phyloP scores from a whole-genome alignment of 179 eudicot genomes.

The Silene vulgaris region DNA sequence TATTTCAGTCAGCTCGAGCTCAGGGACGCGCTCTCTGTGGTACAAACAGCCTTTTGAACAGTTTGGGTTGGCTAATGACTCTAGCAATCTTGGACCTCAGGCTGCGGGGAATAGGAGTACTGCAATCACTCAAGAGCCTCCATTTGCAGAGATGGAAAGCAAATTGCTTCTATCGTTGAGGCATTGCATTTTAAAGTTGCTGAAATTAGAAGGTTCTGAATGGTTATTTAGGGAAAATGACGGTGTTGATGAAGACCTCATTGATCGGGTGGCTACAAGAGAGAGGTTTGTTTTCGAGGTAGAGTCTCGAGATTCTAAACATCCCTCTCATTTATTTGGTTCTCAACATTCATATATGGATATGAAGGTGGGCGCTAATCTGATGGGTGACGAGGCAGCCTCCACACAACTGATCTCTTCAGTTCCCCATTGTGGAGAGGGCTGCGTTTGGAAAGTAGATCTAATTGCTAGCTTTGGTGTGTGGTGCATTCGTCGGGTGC shows the following conservation, averaged over 20 bases:
- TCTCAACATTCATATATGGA: slow-evolving; percentile 37
- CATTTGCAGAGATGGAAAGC: slow-evolving; percentile 47
- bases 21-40: slow-evolving; percentile 64
- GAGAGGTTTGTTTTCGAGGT: slow-evolving; percentile 72
- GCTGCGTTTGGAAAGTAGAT: slow-evolving; percentile 76
- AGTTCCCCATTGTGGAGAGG: slow-evolving; percentile 87
- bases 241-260: slow-evolving; percentile 84
- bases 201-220: slow-evolving; percentile 90
- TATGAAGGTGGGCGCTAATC: slow-evolving; percentile 31
- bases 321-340: slow-evolving; percentile 30
- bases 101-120: slow-evolving; percentile 24
- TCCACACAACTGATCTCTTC: slow-evolving; percentile 38
- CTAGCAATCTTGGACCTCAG: slow-evolving; percentile 27
- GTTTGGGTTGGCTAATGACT: slow-evolving; percentile 68
- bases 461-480: slow-evolving; percentile 84
- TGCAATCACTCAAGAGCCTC: slow-evolving; percentile 38
- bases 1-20: slow-evolving; percentile 39
- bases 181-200: slow-evolving; percentile 60
- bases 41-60: slow-evolving; percentile 80
- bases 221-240: slow-evolving; percentile 86
- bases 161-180: slow-evolving; percentile 76
- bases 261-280: slow-evolving; percentile 72
- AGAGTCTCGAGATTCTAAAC: slow-evolving; percentile 55
- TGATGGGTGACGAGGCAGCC: slow-evolving; percentile 26
- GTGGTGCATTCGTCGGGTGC: slow-evolving; percentile 84